Percentiles rank a stretch among this genome's conserved stretches.
Evolutionary conservation across 1,139 yeast genomes (phyloP).

Genomic region (Eremothecium gossypii): DNA sequence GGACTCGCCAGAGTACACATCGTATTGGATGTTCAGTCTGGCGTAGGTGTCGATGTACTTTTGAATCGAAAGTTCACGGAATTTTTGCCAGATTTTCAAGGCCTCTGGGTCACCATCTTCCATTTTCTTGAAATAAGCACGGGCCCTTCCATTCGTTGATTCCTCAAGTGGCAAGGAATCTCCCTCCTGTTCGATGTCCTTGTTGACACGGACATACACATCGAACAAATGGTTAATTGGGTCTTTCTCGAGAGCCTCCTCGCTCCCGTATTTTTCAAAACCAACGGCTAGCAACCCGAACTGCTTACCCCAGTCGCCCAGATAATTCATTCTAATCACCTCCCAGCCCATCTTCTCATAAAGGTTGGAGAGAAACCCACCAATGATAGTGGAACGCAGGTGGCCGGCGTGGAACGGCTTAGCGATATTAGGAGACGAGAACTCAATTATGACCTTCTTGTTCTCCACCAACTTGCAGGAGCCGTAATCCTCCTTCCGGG

Average conservation of each 20-base stretch:
- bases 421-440: constrained; percentile 96
- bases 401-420: constrained; percentile 99
- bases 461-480: constrained; percentile 64
- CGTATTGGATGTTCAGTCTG: constrained; percentile 82
- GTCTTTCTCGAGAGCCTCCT: constrained; percentile 58
- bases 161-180: constrained; percentile 44
- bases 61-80: constrained; percentile 82
- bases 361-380: constrained; percentile 89
- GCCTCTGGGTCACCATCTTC: constrained; percentile 88
- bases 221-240: constrained; percentile 94
- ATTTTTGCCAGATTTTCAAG: constrained; percentile 70
- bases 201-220: constrained; percentile 82
- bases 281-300: constrained; percentile 95
- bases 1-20: constrained; percentile 90
- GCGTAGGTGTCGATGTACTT: constrained; percentile 83
- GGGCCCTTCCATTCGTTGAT: constrained; percentile 76
- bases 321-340: constrained; percentile 81
- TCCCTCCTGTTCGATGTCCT: constrained; percentile 71
- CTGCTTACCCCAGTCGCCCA: constrained; percentile 99
- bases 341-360: constrained; percentile 88
- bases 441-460: constrained; percentile 73
- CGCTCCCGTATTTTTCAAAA: constrained; percentile 74
- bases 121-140: constrained; percentile 82
- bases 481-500: constrained; percentile 58
- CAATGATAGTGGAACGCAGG: constrained; percentile 93